Conservation (phyloP, 208 protist genomes). For the Novymonas esmeraldas region DNA sequence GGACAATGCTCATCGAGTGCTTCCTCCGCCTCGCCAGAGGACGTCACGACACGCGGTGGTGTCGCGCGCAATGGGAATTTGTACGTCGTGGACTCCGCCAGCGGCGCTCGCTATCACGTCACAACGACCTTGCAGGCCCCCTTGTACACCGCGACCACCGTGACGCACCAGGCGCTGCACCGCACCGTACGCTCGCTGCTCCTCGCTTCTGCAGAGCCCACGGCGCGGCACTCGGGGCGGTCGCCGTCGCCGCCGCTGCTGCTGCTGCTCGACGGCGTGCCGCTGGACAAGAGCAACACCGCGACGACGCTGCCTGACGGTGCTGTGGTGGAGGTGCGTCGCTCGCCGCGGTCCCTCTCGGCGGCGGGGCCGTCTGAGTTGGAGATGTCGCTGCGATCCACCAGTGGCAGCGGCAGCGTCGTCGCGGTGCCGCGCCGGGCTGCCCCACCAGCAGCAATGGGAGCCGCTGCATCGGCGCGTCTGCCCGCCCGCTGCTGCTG, state of each 20-base stretch:
- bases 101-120: slow-evolving; percentile 22
- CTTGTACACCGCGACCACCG: slow-evolving; percentile 12
- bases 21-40: too few species aligned
- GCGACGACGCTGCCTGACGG: slow-evolving; percentile 14
- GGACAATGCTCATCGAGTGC: too few species aligned
- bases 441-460: too few species aligned
- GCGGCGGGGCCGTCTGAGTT: slow-evolving; percentile 6
- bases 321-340: slow-evolving; percentile 24
- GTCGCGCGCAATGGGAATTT: slow-evolving; percentile 13
- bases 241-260: slow-evolving; percentile 8
- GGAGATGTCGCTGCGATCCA: slow-evolving; percentile 19
- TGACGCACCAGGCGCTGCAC: slow-evolving; percentile 24
- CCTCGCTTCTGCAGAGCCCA: neutral
- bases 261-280: slow-evolving; percentile 24
- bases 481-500: too few species aligned
- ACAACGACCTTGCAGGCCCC: slow-evolving; percentile 16
- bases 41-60: neutral
- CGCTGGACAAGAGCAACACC: slow-evolving; percentile 18
- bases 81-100: slow-evolving; percentile 14
- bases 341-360: slow-evolving; percentile 9
- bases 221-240: neutral
- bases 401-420: neutral
- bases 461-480: too few species aligned
- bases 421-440: too few species aligned
- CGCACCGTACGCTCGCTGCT: slow-evolving; percentile 17